Evolutionary conservation across 2,329 filamentous ascomycete genomes (phyloP).

Genomic region (Pseudogymnoascus pannorum): DNA sequence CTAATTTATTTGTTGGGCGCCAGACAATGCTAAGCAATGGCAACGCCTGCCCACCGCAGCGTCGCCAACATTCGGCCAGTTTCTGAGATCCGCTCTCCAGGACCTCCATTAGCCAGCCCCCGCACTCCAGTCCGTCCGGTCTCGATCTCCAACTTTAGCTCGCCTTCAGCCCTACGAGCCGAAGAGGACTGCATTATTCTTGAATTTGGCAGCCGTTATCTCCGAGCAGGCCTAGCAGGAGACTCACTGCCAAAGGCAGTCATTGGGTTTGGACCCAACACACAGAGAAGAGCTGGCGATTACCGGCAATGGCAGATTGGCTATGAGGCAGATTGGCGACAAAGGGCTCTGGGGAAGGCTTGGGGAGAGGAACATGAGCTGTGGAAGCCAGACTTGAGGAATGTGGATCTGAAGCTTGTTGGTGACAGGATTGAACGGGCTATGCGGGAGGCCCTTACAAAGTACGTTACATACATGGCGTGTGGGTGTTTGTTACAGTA

Average conservation of each 20-base stretch:
- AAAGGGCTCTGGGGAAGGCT: slow-evolving; percentile 37
- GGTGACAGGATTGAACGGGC: slow-evolving; percentile 81
- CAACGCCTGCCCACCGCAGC: slow-evolving; percentile 46
- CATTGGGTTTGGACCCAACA: slow-evolving; percentile 65
- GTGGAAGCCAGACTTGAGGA: slow-evolving; percentile 68
- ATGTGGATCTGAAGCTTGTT: slow-evolving; percentile 69
- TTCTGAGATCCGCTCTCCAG: slow-evolving; percentile 10
- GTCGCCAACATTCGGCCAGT: slow-evolving; percentile 47
- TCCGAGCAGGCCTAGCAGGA: slow-evolving; percentile 80
- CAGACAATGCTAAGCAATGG: slow-evolving; percentile 2
- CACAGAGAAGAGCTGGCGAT: slow-evolving; percentile 72
- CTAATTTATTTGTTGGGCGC: background rate
- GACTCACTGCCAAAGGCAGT: slow-evolving; percentile 68
- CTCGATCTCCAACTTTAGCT: slow-evolving; percentile 46
- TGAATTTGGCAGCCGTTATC: slow-evolving; percentile 71
- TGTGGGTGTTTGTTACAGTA: slow-evolving; percentile 7
- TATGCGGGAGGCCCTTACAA: slow-evolving; percentile 73
- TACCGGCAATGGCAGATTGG: slow-evolving; percentile 62
- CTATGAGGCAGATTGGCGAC: slow-evolving; percentile 42
- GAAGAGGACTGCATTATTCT: slow-evolving; percentile 83
- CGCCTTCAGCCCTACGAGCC: slow-evolving; percentile 53
- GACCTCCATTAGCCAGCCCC: slow-evolving; percentile 39
- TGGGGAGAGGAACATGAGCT: slow-evolving; percentile 66
- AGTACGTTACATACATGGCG: slow-evolving; percentile 43
- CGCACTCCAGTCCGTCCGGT: slow-evolving; percentile 51